These are phyloP conservation scores for Puccinia horiana DNA, from an alignment of 1,284 basidiomycete species.

Conservation along the genomic window DNA sequence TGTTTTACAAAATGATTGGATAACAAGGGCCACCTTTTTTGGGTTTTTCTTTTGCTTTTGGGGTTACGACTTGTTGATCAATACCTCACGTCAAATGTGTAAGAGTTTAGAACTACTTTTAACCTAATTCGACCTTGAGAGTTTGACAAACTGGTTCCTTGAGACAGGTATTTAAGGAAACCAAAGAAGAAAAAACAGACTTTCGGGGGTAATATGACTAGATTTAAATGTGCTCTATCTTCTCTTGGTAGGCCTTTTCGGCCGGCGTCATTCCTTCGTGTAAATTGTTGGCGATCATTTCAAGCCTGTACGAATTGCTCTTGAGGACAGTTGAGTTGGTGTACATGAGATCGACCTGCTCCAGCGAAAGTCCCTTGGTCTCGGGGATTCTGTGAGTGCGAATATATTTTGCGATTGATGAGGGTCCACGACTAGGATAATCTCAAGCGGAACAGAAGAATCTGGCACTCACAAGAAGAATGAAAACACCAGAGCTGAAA, in stretches of 20 bases:
- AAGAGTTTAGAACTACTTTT: too few species aligned
- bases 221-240: conserved; percentile 28
- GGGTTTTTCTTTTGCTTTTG: too few species aligned
- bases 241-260: conserved; percentile 47
- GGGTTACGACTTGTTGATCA: too few species aligned
- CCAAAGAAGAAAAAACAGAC: neutral
- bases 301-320: conserved; percentile 37
- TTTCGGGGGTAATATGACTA: neutral
- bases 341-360: conserved; percentile 50
- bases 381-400: conserved; percentile 54
- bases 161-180: neutral
- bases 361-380: conserved; percentile 68
- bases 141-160: neutral
- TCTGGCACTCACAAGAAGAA: conserved; percentile 44
- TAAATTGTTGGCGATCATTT: conserved; percentile 45
- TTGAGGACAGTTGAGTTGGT: conserved; percentile 40
- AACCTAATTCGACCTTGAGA: too few species aligned
- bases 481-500: conserved; percentile 54
- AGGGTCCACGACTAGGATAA: neutral
- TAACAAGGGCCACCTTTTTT: too few species aligned
- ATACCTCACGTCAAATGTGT: too few species aligned
- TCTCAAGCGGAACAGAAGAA: neutral
- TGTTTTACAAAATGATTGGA: too few species aligned
- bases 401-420: neutral
- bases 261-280: conserved; percentile 46